Conservation (phyloP, 805 yeast species). For the Spathaspora passalidarum region DNA sequence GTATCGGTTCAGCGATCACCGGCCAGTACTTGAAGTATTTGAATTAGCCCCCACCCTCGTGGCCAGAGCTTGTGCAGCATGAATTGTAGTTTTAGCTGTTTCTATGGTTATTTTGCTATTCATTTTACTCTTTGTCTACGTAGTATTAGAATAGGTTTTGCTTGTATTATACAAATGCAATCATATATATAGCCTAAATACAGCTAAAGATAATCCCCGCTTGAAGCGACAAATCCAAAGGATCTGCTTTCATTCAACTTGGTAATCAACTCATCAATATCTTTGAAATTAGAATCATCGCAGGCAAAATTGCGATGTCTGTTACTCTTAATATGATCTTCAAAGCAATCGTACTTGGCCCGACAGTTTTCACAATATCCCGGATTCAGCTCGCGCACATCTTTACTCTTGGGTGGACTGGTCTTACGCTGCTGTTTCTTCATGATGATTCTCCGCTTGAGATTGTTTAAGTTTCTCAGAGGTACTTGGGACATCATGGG, state of each 20-base stretch:
- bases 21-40: slow-evolving; percentile 30
- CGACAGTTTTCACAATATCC: slow-evolving; percentile 96
- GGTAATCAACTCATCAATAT: slow-evolving; percentile 70
- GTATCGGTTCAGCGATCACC: slow-evolving; percentile 43
- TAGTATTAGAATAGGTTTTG: too few relatives aligned
- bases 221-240: slow-evolving; percentile 40
- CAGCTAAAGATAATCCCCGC: slow-evolving; percentile 30
- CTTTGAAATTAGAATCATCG: slow-evolving; percentile 65
- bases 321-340: slow-evolving; percentile 65
- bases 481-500: slow-evolving; percentile 58
- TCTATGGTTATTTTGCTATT: too few relatives aligned
- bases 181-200: background rate
- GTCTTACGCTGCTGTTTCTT: slow-evolving; percentile 31
- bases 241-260: slow-evolving; percentile 42
- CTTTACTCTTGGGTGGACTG: slow-evolving; percentile 13
- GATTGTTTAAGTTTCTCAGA: slow-evolving; percentile 47
- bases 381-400: slow-evolving; percentile 30
- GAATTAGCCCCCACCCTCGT: too few relatives aligned
- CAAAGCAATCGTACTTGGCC: slow-evolving; percentile 75
- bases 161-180: background rate
- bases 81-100: too few relatives aligned
- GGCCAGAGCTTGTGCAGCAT: too few relatives aligned
- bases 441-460: slow-evolving; percentile 45
- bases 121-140: too few relatives aligned
- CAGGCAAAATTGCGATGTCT: slow-evolving; percentile 79